phyloP scores from a whole-genome alignment of 345 rosid genomes.

The Psidium friedrichsthalianum region DNA sequence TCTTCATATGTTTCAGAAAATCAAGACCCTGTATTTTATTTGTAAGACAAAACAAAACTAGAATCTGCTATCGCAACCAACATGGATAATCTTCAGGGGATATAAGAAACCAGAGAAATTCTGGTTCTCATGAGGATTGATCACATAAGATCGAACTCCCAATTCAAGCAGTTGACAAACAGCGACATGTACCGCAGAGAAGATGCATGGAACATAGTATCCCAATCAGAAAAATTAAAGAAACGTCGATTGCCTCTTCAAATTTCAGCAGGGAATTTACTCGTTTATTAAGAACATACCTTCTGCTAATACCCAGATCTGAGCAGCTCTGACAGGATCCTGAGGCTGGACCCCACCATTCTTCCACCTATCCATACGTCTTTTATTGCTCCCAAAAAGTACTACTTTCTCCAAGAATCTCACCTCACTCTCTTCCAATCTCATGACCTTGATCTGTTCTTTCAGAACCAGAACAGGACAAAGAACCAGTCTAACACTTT shows the following conservation, averaged over 20 bases:
- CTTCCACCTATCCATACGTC: conserved; percentile 50
- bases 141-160: neutral
- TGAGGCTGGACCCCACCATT: conserved; percentile 29
- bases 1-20: neutral
- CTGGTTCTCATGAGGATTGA: neutral
- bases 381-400: conserved; percentile 39
- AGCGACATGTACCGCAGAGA: neutral
- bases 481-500: conserved; percentile 70
- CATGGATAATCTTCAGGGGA: neutral
- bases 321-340: conserved; percentile 63
- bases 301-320: conserved; percentile 75
- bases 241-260: neutral
- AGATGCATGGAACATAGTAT: neutral
- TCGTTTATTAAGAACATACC: conserved; percentile 23
- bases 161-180: neutral
- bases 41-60: neutral
- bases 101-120: neutral
- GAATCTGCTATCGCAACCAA: neutral
- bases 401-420: conserved; percentile 49
- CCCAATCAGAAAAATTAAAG: neutral
- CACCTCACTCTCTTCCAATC: conserved; percentile 46
- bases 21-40: neutral
- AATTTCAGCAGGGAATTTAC: neutral
- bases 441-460: conserved; percentile 54
- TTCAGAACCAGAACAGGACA: conserved; percentile 58